A percentile compares a stretch with the other conserved stretches of the same genome.
Evolutionary conservation across 768 basidiomycete species (phyloP).

Genomic region (Termitomyces sp.): DNA sequence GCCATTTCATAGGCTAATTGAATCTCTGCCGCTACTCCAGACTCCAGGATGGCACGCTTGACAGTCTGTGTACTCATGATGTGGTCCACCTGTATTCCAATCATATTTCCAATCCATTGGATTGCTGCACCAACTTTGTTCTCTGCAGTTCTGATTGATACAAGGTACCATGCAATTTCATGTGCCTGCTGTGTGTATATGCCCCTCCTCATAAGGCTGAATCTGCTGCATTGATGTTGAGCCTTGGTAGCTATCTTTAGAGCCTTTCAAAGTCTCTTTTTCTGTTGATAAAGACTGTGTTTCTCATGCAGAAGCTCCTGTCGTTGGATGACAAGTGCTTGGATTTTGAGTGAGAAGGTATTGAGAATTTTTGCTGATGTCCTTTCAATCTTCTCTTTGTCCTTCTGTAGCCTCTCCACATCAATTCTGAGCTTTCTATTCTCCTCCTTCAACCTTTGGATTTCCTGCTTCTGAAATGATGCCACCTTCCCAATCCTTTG

Average conservation of each 20-base stretch:
- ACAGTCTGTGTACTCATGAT: no score
- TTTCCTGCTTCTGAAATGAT: neutral
- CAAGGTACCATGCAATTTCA: no score
- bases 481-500: neutral
- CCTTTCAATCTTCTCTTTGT: neutral
- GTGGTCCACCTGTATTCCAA: no score
- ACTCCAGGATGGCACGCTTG: neutral
- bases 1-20: conserved; percentile 14
- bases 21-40: conserved; percentile 14
- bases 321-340: neutral
- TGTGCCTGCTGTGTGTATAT: no score
- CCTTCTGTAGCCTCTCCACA: neutral
- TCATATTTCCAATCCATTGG: no score
- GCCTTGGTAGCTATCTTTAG: neutral
- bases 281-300: neutral
- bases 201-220: no score
- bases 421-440: neutral
- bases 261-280: neutral
- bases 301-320: neutral
- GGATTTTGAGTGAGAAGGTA: neutral
- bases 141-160: no score
- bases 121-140: no score
- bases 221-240: neutral
- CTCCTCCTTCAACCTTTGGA: neutral
- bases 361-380: neutral